Conservation (phyloP, 2,329 filamentous ascomycete genomes). For the Exophiala bonariae region DNA sequence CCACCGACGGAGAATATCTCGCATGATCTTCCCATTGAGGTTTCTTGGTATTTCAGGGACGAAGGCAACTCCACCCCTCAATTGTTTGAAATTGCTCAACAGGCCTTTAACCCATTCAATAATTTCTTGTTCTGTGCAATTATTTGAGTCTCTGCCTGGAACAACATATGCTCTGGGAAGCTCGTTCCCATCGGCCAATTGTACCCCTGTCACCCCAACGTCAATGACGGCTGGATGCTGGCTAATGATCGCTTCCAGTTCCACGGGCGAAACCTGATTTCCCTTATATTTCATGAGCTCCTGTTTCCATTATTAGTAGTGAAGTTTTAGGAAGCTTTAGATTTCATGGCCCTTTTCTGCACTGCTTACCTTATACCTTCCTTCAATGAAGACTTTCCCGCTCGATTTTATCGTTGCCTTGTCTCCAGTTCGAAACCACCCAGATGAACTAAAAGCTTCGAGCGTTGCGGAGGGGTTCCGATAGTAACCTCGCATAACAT, state of each 20-base stretch:
- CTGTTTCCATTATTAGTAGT: not conserved
- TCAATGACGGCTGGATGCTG: constrained; percentile 42
- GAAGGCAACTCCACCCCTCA: constrained; percentile 49
- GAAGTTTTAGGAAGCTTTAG: not conserved
- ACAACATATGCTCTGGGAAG: constrained; percentile 51
- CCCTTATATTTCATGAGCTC: constrained; percentile 47
- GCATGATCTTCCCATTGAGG: constrained; percentile 51
- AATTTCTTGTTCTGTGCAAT: constrained; percentile 41
- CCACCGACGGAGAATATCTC: constrained; percentile 26
- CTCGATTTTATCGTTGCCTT: constrained; percentile 35
- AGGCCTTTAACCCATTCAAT: constrained; percentile 21
- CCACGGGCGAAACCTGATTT: constrained; percentile 50
- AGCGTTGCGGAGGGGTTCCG: constrained; percentile 35
- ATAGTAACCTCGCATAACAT: constrained; percentile 20
- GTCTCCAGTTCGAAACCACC: constrained; percentile 47
- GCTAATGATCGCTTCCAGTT: constrained; percentile 47
- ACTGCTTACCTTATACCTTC: constrained; percentile 36
- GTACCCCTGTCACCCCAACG: constrained; percentile 47
- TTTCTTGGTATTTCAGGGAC: constrained; percentile 51
- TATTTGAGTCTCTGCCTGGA: constrained; percentile 25
- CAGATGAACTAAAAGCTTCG: constrained; percentile 31
- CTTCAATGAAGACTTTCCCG: constrained; percentile 42
- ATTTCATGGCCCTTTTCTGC: too few species aligned
- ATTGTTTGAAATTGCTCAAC: constrained; percentile 49
- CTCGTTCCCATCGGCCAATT: constrained; percentile 29